Percentiles rank a stretch among this genome's conserved stretches.
Conservation (phyloP, 371 early-diverging fungal genomes). For the Dichotomocladium elegans region DNA sequence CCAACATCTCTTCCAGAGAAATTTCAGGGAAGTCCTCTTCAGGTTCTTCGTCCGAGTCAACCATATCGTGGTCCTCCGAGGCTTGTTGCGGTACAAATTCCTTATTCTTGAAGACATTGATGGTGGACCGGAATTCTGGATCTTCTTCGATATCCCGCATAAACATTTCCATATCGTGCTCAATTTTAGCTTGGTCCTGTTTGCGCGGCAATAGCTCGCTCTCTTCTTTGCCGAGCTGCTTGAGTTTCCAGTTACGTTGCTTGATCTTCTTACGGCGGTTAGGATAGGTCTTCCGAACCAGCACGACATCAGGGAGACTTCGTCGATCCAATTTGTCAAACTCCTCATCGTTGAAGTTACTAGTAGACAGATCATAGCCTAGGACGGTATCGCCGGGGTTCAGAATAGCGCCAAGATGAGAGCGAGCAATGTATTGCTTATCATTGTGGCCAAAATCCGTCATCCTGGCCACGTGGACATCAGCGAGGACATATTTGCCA, state of each 20-base stretch:
- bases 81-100: slow-evolving; percentile 22
- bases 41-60: slow-evolving; percentile 56
- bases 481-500: slow-evolving; percentile 75
- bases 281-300: slow-evolving; percentile 91
- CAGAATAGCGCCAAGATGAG: slow-evolving; percentile 91
- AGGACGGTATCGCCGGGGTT: slow-evolving; percentile 89
- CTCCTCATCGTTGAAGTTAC: slow-evolving; percentile 90
- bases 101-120: slow-evolving; percentile 84
- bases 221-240: slow-evolving; percentile 83
- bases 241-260: slow-evolving; percentile 89
- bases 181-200: slow-evolving; percentile 69
- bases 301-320: slow-evolving; percentile 78
- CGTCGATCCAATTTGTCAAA: slow-evolving; percentile 67
- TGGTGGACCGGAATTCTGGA: slow-evolving; percentile 86
- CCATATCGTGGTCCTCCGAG: slow-evolving; percentile 45
- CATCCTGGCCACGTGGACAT: slow-evolving; percentile 73
- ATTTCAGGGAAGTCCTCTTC: slow-evolving; percentile 91
- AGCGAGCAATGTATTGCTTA: slow-evolving; percentile 78
- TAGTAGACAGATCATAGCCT: slow-evolving; percentile 85
- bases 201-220: slow-evolving; percentile 77
- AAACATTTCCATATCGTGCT: slow-evolving; percentile 84
- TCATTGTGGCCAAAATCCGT: slow-evolving; percentile 88
- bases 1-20: slow-evolving; percentile 85
- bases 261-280: slow-evolving; percentile 82
- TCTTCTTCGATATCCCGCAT: slow-evolving; percentile 96